These are phyloP conservation scores for Yarrowia sp. DNA, from an alignment of 805 yeast genomes.

Conservation along the genomic window DNA sequence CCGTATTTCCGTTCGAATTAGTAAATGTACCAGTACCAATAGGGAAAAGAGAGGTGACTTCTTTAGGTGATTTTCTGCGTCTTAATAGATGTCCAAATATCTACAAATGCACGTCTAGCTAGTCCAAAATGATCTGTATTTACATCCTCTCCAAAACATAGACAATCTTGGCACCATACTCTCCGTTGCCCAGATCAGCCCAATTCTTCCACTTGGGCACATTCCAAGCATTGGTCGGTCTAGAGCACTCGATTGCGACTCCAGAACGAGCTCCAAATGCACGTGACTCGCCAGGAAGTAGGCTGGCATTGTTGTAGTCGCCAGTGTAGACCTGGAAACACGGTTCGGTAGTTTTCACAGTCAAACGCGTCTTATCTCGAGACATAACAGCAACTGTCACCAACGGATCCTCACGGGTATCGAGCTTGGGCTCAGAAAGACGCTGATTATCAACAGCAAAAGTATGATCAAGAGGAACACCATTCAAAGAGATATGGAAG, in stretches of 20 bases:
- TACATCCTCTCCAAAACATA: not conserved
- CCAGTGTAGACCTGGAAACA: conserved; percentile 13
- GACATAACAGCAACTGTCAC: not conserved
- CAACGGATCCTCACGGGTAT: not conserved
- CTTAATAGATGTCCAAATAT: too few relatives aligned
- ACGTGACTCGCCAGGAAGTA: not conserved
- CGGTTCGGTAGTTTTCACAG: conserved; percentile 7
- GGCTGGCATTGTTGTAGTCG: not conserved
- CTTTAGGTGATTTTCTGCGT: too few relatives aligned
- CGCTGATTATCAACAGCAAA: not conserved
- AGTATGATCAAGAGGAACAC: not conserved
- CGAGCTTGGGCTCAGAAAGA: not conserved
- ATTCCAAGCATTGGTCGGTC: conserved; percentile 9
- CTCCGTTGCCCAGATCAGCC: not conserved
- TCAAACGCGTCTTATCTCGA: not conserved
- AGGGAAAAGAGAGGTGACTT: too few relatives aligned
- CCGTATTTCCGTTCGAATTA: too few relatives aligned
- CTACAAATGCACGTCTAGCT: too few relatives aligned
- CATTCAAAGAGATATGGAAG: not conserved
- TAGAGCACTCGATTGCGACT: conserved; percentile 6
- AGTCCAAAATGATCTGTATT: too few relatives aligned
- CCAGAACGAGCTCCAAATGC: not conserved
- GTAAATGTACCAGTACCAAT: too few relatives aligned
- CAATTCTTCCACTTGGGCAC: not conserved
- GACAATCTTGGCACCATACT: not conserved